Percentiles rank a stretch among this genome's conserved stretches.
phyloP scores from a whole-genome alignment of 352 stramenopile genomes.

The Phytophthora cactorum region DNA sequence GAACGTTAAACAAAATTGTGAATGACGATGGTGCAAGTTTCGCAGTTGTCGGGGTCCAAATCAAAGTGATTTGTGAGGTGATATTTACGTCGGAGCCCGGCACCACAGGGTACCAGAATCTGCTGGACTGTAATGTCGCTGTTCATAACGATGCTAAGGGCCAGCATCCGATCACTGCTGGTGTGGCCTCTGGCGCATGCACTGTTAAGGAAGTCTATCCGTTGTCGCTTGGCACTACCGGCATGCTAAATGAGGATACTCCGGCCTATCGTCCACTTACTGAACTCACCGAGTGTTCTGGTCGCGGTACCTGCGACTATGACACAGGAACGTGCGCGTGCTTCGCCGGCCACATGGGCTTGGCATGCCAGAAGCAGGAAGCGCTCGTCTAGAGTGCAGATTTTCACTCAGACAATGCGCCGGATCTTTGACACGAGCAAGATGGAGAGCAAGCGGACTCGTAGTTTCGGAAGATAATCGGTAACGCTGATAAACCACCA shows the following conservation, averaged over 20 bases:
- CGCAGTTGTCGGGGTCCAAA: background rate
- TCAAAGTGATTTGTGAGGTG: conserved; percentile 43
- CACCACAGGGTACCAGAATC: conserved; percentile 61
- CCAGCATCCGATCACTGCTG: conserved; percentile 42
- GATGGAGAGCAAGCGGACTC: background rate
- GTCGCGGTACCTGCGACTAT: conserved; percentile 65
- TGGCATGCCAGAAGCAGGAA: conserved; percentile 72
- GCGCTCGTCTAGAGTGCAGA: conserved; percentile 22
- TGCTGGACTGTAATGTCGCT: conserved; percentile 54
- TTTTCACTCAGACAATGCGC: background rate
- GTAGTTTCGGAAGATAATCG: background rate
- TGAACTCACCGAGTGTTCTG: conserved; percentile 65
- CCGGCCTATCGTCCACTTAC: conserved; percentile 30
- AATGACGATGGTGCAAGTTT: background rate
- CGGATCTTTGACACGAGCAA: too few species aligned
- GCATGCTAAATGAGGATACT: background rate
- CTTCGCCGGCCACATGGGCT: conserved; percentile 75
- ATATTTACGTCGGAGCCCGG: conserved; percentile 58
- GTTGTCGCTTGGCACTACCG: background rate
- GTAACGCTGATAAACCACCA: background rate
- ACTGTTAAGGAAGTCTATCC: conserved; percentile 44
- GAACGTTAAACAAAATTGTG: conserved; percentile 14
- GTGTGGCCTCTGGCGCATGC: conserved; percentile 28
- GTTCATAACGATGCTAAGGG: conserved; percentile 32
- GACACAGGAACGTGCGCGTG: conserved; percentile 63